These are phyloP conservation scores for Gleditsia sinensis DNA, from an alignment of 306 rosid species.

Conservation along the genomic window DNA sequence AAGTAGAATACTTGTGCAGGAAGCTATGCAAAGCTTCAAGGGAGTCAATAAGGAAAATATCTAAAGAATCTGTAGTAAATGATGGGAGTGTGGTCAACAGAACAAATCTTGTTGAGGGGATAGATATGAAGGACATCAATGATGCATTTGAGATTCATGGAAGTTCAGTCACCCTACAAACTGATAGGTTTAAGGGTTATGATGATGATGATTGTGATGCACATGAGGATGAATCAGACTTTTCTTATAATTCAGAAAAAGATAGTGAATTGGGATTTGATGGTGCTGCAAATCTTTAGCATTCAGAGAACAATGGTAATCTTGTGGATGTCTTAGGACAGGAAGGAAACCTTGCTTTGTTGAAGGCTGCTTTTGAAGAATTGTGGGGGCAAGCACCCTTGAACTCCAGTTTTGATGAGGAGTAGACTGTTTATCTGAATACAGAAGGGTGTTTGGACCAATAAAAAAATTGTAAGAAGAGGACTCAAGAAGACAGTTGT, in stretches of 20 bases:
- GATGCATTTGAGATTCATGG: conserved; percentile 77
- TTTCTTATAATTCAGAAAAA: conserved; percentile 62
- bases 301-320: conserved; percentile 45
- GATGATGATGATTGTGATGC: conserved; percentile 53
- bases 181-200: conserved; percentile 63
- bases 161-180: conserved; percentile 44
- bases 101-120: conserved; percentile 44
- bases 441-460: conserved; percentile 44
- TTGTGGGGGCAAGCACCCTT: conserved; percentile 50
- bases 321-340: conserved; percentile 51
- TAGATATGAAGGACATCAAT: conserved; percentile 63
- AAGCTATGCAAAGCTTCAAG: conserved; percentile 74
- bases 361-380: conserved; percentile 80
- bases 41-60: conserved; percentile 50
- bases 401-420: conserved; percentile 38
- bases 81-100: conserved; percentile 38
- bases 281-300: conserved; percentile 41
- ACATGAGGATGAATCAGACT: conserved; percentile 51
- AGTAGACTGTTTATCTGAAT: conserved; percentile 28
- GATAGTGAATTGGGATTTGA: conserved; percentile 71
- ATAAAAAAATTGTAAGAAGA: conserved; percentile 36
- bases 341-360: conserved; percentile 54
- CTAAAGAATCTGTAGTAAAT: conserved; percentile 39
- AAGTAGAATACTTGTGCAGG: conserved; percentile 81
- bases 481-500: conserved; percentile 29